A percentile compares a stretch with the other conserved stretches of the same genome.
phyloP scores from a whole-genome alignment of 805 yeast genomes.

The Zygoascus tannicola region DNA sequence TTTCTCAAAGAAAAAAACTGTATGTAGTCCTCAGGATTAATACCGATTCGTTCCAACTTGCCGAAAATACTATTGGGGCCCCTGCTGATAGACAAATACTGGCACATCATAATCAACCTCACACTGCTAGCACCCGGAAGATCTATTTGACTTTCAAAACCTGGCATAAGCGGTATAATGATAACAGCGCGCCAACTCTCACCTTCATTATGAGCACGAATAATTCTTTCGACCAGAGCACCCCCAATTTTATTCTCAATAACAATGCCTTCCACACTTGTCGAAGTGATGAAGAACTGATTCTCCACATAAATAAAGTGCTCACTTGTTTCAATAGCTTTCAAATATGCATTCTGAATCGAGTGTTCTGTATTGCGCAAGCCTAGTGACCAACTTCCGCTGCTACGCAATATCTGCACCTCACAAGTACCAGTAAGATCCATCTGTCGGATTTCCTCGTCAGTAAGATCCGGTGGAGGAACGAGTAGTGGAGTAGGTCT shows the following conservation, averaged over 20 bases:
- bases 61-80: conserved; percentile 85
- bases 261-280: conserved; percentile 61
- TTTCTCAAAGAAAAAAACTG: conserved; percentile 87
- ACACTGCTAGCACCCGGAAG: conserved; percentile 91
- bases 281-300: conserved; percentile 89
- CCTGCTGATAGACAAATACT: conserved; percentile 83
- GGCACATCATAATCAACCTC: conserved; percentile 93
- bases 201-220: conserved; percentile 71
- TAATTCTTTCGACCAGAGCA: conserved; percentile 93
- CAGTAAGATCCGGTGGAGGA: conserved; percentile 84
- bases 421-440: conserved; percentile 79
- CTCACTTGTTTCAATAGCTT: conserved; percentile 81
- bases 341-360: conserved; percentile 86
- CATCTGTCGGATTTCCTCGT: conserved; percentile 53
- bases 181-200: conserved; percentile 84
- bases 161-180: conserved; percentile 94
- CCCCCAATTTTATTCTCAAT: conserved; percentile 88
- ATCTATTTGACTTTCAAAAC: conserved; percentile 81
- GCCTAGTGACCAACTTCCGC: conserved; percentile 91
- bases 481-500: conserved; percentile 83
- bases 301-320: conserved; percentile 93
- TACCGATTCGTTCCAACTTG: conserved; percentile 65
- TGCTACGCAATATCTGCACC: conserved; percentile 78
- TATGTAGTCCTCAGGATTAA: conserved; percentile 81
- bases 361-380: conserved; percentile 76